Evolutionary conservation across 2,329 filamentous ascomycete genomes (phyloP), one percentile per base, ranked within the genome.

Genomic region (Ceratocystis eucalypticola): DNA sequence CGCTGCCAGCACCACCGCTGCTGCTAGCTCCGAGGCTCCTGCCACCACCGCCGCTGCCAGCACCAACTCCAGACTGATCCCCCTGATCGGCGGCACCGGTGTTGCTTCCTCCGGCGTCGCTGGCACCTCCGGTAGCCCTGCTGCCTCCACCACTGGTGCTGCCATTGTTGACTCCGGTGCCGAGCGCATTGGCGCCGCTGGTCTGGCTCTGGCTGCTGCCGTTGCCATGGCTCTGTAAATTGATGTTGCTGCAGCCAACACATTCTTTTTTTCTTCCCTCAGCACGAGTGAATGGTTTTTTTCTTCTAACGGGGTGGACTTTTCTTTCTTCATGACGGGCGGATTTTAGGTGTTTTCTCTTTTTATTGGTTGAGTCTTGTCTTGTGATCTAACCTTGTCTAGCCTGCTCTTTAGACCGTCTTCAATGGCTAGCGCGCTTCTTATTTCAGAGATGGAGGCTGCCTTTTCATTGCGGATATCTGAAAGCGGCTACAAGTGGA

Each of bases 141-240:
- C 12, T 37, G 15, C 61, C 20, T 73, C 72, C 28, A 72, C 71
- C 25, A 68, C 71, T 55, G 70, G 66, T 12, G 70, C 70, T 10
- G 70, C 70, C 15, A 71, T 67, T 4, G 44, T 67, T 25, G 50
- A 63, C 25, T 57, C 53, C n/a, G 61, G 61, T 61, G 65, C 72
- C 44, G 69, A 72, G 50, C 73, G 72, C n/a, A 69, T 75, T 33
- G 71, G 72, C 57, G 66, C 66, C n/a, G 72, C 71, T 33, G 70
- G 61, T 25, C 37, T 72, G 22, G 74, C 71, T 44, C 72, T 72
- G 25, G 68, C 72, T 20, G 71, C 72, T 61, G 74, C 72, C 30
- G 50, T 74, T 65, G 74, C 71, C 25, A 46, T 74, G 3, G 74
- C 72, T 53, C 69, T 76, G 53, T 76, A 72, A 71, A 66, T 53